Base-by-base conservation (phyloP, 306 rosid genomes). In the Ammopiptanthus mongolicus region DNA sequence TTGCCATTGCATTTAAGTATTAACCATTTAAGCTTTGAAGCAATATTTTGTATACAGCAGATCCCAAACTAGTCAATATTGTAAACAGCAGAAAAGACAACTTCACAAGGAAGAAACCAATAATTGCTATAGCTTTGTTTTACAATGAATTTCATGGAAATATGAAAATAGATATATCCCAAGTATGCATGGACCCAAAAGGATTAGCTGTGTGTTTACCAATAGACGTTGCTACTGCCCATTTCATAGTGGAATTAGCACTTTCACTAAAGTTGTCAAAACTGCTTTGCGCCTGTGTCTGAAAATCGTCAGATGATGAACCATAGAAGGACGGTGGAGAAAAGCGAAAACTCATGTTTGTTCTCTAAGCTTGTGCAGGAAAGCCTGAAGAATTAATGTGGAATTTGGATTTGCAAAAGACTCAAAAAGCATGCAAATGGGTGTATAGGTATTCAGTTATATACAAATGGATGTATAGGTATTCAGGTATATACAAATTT, bases 161-260 rank as follows among this genome's bases (percentile, higher is more conserved):
- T 42, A 28, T 28, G 31, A 17, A 73, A 41, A 18, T 1, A 63
- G 3, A 25, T n/a, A 61, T 13, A 36, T 36, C 3, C 0, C 34
- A 34, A 37, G 21, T 15, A 59, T 44, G 14, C 9, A 18, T 70
- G 66, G 50, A 70, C 22, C 21, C 19, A 78, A 56, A 78, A 46
- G 31, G 56, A 61, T 37, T 70, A 48, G 62, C 0, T 31, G 12
- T 19, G 1, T 62, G 52, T 80, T 74, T 74, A 80, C 83, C 58
- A 14, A 61, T 14, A 15, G 81, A 69, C 2, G 0, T 57, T 36
- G 34, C 57, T 23, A 66, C 55, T 14, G 83, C 78, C 88, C 83
- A 81, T 81, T 63, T 77, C 83, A 80, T 77, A 4, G 75, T 23
- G 53, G 83, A 78, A 69, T 53, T 28, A 46, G 56, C 55, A 3